A percentile compares a stretch with the other conserved stretches of the same genome.
phyloP scores from a whole-genome alignment of 306 rosid genomes.

The Rosa rugosa region DNA sequence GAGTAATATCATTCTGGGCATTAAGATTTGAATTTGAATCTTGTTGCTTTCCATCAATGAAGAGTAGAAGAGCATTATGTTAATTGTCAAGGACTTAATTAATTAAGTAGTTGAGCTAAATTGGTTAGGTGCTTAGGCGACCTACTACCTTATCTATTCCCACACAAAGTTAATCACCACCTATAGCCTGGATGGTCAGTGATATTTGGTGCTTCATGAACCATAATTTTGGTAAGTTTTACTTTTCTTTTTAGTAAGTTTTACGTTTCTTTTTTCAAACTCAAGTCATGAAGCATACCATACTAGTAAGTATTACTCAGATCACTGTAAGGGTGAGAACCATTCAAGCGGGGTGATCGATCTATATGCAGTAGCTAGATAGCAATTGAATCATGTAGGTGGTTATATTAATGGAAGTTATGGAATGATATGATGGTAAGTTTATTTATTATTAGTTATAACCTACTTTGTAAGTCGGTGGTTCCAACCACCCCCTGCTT shows the following conservation, averaged over 20 bases:
- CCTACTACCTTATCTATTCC: slow-evolving; percentile 4
- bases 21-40: background rate
- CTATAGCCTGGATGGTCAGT: too few species aligned
- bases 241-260: background rate
- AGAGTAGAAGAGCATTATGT: background rate
- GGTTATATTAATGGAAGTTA: background rate
- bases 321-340: background rate
- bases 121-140: slow-evolving; percentile 5
- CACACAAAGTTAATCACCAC: too few species aligned
- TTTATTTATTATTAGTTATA: slow-evolving; percentile 2
- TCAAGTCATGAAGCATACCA: background rate
- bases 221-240: background rate
- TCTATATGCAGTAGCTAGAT: background rate
- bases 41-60: background rate
- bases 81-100: background rate
- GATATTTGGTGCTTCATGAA: background rate
- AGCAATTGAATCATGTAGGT: background rate
- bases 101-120: background rate
- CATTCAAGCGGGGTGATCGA: background rate
- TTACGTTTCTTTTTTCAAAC: background rate
- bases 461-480: slow-evolving; percentile 9
- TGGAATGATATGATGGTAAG: background rate
- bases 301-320: background rate
- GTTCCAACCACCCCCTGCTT: slow-evolving; percentile 22
- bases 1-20: background rate